These are phyloP conservation scores for Teunomyces atbi DNA, from an alignment of 805 yeast genomes.

Conservation along the genomic window DNA sequence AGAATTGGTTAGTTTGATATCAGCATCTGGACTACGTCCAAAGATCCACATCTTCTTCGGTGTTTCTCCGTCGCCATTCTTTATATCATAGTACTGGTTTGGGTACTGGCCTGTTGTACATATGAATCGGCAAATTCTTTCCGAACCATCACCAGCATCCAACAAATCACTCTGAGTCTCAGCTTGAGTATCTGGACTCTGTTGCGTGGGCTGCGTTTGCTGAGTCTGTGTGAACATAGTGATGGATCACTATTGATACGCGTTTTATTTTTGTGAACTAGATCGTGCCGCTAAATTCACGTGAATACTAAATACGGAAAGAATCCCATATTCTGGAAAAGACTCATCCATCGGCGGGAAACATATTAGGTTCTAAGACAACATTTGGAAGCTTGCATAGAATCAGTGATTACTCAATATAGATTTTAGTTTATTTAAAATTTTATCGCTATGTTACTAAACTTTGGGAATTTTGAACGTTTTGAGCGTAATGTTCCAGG, in stretches of 20 bases:
- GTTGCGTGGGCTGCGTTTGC: conserved; percentile 6
- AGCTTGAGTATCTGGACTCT: conserved; percentile 8
- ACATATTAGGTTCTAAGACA: no score
- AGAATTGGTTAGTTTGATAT: conserved; percentile 56
- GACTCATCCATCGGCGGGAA: no score
- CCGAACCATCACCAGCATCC: conserved; percentile 35
- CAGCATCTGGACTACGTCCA: conserved; percentile 72
- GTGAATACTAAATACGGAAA: background rate
- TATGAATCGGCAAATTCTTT: conserved; percentile 52
- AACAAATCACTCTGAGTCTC: conserved; percentile 28
- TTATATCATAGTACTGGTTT: conserved; percentile 42
- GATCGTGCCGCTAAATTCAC: background rate
- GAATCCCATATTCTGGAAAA: background rate
- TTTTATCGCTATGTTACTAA: no score
- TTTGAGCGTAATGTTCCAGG: no score
- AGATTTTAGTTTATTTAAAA: no score
- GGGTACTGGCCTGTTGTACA: conserved; percentile 57
- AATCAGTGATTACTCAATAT: no score
- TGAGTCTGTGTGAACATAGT: conserved; percentile 4
- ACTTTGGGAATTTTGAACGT: no score
- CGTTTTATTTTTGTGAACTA: background rate
- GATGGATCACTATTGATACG: background rate
- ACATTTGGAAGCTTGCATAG: no score
- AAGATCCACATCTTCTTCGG: conserved; percentile 54
- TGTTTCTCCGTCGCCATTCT: conserved; percentile 22